Conservation (phyloP, 75 land plant genomes). For the Larix kaempferi region DNA sequence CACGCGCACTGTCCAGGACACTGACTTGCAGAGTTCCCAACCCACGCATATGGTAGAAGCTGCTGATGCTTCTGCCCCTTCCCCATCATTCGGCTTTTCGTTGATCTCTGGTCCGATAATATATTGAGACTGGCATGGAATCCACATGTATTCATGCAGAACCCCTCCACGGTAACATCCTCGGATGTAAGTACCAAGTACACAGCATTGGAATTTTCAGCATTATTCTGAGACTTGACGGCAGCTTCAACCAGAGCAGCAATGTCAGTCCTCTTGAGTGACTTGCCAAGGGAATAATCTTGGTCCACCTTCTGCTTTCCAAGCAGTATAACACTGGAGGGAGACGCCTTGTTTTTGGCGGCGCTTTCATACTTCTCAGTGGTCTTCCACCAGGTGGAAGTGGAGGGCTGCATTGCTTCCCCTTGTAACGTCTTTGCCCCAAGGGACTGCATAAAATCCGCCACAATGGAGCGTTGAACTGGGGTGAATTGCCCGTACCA, state of each 20-base stretch:
- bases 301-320: neutral
- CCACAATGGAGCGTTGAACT: conserved; percentile 37
- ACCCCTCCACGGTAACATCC: conserved; percentile 38
- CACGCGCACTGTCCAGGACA: conserved; percentile 27
- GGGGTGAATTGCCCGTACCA: conserved; percentile 52
- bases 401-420: no score
- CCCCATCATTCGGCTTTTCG: no score
- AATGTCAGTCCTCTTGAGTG: conserved; percentile 18
- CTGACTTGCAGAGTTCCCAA: conserved; percentile 17
- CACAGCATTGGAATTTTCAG: conserved; percentile 16
- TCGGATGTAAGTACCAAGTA: conserved; percentile 47
- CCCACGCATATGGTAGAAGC: conserved; percentile 19
- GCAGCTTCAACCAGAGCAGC: conserved; percentile 18
- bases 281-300: conserved; percentile 14
- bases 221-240: neutral
- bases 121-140: conserved; percentile 26
- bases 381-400: no score
- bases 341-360: no score
- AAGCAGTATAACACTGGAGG: no score
- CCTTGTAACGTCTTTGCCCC: no score
- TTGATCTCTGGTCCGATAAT: no score
- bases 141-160: conserved; percentile 48
- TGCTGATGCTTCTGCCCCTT: neutral
- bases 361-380: no score
- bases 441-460: neutral